These are phyloP conservation scores for Adansonia rubrostipa DNA, from an alignment of 441 rosid species.

Conservation along the genomic window DNA sequence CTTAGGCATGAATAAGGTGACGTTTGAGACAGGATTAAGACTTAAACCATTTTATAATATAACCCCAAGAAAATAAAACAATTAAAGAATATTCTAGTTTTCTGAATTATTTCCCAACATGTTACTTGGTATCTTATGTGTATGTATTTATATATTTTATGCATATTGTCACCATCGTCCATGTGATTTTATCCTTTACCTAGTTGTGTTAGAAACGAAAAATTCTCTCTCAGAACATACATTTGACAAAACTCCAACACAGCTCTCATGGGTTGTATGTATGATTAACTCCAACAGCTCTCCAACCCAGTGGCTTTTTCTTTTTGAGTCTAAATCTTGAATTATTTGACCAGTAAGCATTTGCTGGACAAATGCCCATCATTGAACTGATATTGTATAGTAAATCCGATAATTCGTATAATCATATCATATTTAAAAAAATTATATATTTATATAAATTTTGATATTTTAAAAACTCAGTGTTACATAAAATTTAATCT, in stretches of 20 bases:
- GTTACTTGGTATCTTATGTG: background rate
- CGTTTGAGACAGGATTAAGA: slow-evolving; percentile 1
- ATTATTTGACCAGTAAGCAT: background rate
- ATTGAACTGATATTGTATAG: background rate
- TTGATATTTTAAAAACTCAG: too few species aligned
- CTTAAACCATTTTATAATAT: background rate
- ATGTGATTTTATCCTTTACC: slow-evolving; percentile 25
- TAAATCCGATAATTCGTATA: too few species aligned
- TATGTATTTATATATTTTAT: background rate
- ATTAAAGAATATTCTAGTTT: background rate
- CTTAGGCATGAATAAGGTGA: background rate
- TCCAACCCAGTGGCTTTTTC: background rate
- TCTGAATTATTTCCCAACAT: slow-evolving; percentile 21
- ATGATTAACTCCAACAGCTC: slow-evolving; percentile 5
- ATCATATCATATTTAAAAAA: too few species aligned
- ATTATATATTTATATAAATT: too few species aligned
- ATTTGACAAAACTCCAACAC: background rate
- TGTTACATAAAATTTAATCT: too few species aligned
- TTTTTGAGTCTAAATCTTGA: background rate
- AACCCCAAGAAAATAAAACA: background rate
- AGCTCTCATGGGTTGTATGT: too few species aligned
- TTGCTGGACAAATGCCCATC: background rate
- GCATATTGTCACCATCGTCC: slow-evolving; percentile 7
- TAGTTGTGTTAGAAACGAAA: background rate
- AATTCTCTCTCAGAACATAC: background rate